A percentile compares a stretch with the other conserved stretches of the same genome.
phyloP scores from a whole-genome alignment of 345 rosid species.

The Corchorus capsularis region DNA sequence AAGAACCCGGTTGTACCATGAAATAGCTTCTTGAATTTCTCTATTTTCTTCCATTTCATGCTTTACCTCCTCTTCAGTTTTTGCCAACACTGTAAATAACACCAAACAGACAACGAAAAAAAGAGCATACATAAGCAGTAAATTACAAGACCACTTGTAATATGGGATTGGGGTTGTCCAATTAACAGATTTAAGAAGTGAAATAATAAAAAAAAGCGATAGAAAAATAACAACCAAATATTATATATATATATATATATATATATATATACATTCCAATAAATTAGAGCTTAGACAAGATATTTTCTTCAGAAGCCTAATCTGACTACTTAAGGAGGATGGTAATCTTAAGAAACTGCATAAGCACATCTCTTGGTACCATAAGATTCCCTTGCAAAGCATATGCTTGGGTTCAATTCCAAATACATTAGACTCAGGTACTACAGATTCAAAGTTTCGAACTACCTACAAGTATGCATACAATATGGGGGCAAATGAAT shows the following conservation, averaged over 20 bases:
- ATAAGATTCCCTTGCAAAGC: background rate
- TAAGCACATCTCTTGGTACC: background rate
- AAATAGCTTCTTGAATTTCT: constrained; percentile 63
- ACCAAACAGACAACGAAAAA: constrained; percentile 16
- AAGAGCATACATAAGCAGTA: constrained; percentile 6
- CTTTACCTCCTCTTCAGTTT: constrained; percentile 44
- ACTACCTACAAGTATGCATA: background rate
- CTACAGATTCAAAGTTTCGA: background rate
- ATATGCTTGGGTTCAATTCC: background rate
- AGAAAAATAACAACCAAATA: background rate
- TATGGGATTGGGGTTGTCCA: background rate
- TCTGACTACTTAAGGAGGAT: background rate
- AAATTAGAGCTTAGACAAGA: background rate
- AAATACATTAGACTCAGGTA: too few species aligned
- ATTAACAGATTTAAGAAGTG: background rate
- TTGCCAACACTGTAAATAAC: constrained; percentile 40
- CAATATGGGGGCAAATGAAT: background rate
- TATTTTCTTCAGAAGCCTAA: background rate
- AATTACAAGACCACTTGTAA: constrained; percentile 1
- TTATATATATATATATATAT: too few species aligned
- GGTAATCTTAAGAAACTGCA: constrained; percentile 3
- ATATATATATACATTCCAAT: background rate
- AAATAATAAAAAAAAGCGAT: background rate
- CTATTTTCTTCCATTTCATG: constrained; percentile 42
- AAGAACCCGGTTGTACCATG: constrained; percentile 81